These are phyloP conservation scores for Arthrobotrys sinensis DNA, from an alignment of 2,329 filamentous ascomycete genomes.

Conservation along the genomic window DNA sequence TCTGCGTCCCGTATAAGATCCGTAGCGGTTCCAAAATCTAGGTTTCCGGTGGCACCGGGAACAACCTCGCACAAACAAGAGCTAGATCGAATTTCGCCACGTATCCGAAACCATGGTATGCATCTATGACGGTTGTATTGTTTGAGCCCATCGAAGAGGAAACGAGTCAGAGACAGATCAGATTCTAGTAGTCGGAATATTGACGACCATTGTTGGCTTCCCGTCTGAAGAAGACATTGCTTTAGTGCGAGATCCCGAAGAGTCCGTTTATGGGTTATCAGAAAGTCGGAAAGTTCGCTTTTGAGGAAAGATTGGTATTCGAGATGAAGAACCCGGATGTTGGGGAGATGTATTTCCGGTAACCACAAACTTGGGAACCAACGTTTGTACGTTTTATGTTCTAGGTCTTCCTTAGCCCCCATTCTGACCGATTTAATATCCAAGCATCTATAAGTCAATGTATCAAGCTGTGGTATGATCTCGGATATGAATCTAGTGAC, in stretches of 20 bases:
- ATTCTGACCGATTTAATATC: too few species aligned
- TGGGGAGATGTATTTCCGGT: background rate
- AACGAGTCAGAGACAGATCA: background rate
- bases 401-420: background rate
- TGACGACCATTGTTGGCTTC: background rate
- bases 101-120: background rate
- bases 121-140: background rate
- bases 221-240: background rate
- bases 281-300: background rate
- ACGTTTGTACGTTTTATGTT: background rate
- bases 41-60: background rate
- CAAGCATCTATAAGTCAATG: background rate
- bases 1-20: background rate
- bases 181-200: conserved; percentile 2
- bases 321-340: background rate
- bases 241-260: background rate
- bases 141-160: background rate
- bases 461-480: background rate
- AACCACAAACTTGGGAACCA: background rate
- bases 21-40: background rate
- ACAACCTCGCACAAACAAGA: background rate
- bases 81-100: background rate
- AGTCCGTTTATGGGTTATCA: background rate
- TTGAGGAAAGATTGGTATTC: background rate
- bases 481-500: background rate